Conservation (phyloP, 2,329 filamentous ascomycete genomes). For the Alternaria atra region DNA sequence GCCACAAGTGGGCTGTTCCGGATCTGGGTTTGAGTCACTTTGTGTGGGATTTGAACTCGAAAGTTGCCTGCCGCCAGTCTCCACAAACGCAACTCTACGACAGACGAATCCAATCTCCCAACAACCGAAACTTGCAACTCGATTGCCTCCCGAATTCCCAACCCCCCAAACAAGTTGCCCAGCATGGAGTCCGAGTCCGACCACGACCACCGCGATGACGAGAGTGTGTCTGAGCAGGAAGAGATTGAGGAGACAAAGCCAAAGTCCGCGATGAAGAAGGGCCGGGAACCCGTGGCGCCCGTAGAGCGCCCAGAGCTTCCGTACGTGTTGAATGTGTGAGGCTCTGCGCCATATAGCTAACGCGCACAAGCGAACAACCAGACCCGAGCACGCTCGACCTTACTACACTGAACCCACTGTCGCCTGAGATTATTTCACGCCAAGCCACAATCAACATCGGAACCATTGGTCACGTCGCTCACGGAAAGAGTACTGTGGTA, state of each 20-base stretch:
- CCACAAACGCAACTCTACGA: conserved; percentile 12
- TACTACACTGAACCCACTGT: conserved; percentile 79
- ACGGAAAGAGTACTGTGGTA: conserved; percentile 98
- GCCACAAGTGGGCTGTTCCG: conserved; percentile 36
- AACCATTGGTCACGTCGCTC: conserved; percentile 97
- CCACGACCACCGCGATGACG: conserved; percentile 51
- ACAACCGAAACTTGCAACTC: neutral
- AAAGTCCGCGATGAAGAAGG: conserved; percentile 90
- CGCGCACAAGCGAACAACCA: conserved; percentile 72
- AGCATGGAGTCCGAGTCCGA: conserved; percentile 55
- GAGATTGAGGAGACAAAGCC: conserved; percentile 69
- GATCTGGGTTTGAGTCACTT: conserved; percentile 49
- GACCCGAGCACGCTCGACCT: conserved; percentile 90
- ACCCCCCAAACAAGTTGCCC: conserved; percentile 23
- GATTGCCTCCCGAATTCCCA: neutral
- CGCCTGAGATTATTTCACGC: conserved; percentile 94
- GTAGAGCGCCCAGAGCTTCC: conserved; percentile 74
- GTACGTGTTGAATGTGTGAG: conserved; percentile 26
- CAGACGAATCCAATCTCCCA: conserved; percentile 1
- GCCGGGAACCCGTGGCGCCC: conserved; percentile 64
- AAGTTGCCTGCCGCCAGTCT: conserved; percentile 21
- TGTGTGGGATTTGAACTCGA: conserved; percentile 38
- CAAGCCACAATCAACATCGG: conserved; percentile 99
- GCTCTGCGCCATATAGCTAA: conserved; percentile 27
- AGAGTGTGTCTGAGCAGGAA: conserved; percentile 74